These are phyloP conservation scores for Cupressus sempervirens DNA, from an alignment of 75 land plant genomes.

Conservation along the genomic window DNA sequence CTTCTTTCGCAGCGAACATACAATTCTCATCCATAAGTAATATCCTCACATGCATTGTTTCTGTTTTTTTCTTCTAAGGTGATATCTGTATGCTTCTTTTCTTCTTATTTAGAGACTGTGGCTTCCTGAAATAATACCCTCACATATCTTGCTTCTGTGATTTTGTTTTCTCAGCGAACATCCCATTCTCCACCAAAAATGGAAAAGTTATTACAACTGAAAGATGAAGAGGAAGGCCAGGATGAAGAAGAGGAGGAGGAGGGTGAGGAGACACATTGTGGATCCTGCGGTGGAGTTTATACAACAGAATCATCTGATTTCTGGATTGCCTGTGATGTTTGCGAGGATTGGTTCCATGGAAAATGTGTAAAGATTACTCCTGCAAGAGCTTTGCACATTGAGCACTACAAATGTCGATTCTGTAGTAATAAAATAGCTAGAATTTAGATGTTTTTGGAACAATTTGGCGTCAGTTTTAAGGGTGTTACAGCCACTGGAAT, in stretches of 20 bases:
- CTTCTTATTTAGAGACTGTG: not conserved
- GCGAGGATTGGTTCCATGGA: conserved; percentile 68
- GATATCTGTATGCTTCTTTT: no score
- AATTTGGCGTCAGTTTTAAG: not conserved
- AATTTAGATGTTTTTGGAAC: not conserved
- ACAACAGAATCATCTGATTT: conserved; percentile 35
- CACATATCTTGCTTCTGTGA: not conserved
- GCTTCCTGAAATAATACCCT: not conserved
- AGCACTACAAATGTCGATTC: conserved; percentile 65
- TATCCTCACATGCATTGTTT: no score
- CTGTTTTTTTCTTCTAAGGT: no score
- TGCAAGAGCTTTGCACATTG: conserved; percentile 64
- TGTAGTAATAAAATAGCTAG: conserved; percentile 50
- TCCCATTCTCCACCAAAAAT: conserved; percentile 13
- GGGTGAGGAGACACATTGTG: conserved; percentile 51
- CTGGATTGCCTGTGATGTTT: conserved; percentile 67
- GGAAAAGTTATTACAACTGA: conserved; percentile 16
- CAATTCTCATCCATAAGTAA: no score
- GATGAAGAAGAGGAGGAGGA: conserved; percentile 58
- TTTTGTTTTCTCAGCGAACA: conserved; percentile 7
- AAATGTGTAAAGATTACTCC: conserved; percentile 68
- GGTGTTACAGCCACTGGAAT: conserved; percentile 11
- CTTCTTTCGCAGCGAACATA: no score
- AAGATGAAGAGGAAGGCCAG: conserved; percentile 29
- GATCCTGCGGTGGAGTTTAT: conserved; percentile 49